Evolutionary conservation across 768 basidiomycete species (phyloP).

Genomic region (Russula sp.): DNA sequence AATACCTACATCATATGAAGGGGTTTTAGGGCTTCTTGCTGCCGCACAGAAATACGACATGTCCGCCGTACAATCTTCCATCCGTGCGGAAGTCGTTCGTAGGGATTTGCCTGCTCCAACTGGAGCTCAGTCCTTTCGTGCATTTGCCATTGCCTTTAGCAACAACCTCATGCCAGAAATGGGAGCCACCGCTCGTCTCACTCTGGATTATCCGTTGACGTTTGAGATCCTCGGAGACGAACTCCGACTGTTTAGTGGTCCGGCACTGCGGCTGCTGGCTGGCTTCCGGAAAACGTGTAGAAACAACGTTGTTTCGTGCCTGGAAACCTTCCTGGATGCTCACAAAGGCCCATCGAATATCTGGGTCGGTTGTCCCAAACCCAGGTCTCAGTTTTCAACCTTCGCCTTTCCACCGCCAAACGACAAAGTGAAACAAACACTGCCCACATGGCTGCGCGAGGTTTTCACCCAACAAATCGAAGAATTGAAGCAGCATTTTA

Average conservation of each 20-base stretch:
- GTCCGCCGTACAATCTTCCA: conserved; percentile 10
- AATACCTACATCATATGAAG: conserved; percentile 4
- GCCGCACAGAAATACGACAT: conserved; percentile 34
- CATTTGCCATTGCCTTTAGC: conserved; percentile 26
- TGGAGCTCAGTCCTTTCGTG: conserved; percentile 14
- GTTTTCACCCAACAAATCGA: not conserved
- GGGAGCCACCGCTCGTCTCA: not conserved
- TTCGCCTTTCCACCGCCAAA: no score
- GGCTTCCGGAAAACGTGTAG: conserved; percentile 4
- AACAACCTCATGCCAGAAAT: not conserved
- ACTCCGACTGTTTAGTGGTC: not conserved
- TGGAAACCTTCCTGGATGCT: conserved; percentile 7
- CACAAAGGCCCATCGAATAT: conserved; percentile 6
- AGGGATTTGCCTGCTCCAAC: not conserved
- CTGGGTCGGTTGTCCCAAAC: not conserved
- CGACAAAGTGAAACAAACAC: no score
- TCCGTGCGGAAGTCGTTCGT: not conserved
- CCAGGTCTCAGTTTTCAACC: no score
- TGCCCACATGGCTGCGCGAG: not conserved
- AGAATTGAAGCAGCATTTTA: not conserved
- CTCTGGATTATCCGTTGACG: conserved; percentile 16
- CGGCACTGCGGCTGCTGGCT: conserved; percentile 5
- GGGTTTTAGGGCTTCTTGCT: conserved; percentile 19
- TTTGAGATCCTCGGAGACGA: conserved; percentile 2
- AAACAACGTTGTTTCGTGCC: not conserved